phyloP scores from a whole-genome alignment of 176 grass and related monocot species.

The Bothriochloa decipiens region DNA sequence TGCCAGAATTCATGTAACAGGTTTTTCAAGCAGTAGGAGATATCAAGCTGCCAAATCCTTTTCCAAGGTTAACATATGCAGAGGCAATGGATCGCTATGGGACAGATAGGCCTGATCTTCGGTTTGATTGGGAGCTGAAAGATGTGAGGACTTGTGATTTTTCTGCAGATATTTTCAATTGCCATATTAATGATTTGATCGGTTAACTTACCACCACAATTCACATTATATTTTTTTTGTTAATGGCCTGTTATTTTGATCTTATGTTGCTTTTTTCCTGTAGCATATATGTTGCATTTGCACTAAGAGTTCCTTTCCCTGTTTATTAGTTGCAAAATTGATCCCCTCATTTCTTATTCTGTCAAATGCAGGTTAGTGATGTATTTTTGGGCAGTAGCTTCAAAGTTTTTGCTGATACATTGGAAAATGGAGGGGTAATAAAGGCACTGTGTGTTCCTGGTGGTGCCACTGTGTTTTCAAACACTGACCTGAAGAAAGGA shows the following conservation, averaged over 20 bases:
- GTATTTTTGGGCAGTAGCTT: slow-evolving; percentile 70
- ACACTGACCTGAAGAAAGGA: slow-evolving; percentile 96
- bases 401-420: slow-evolving; percentile 90
- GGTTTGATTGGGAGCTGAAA: slow-evolving; percentile 87
- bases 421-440: slow-evolving; percentile 75
- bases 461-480: slow-evolving; percentile 82
- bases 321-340: slow-evolving; percentile 17
- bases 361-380: slow-evolving; percentile 73
- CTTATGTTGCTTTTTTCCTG: background rate
- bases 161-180: slow-evolving; percentile 31
- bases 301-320: background rate
- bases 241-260: background rate
- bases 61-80: slow-evolving; percentile 81
- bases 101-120: slow-evolving; percentile 95
- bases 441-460: slow-evolving; percentile 80
- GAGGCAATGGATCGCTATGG: slow-evolving; percentile 91
- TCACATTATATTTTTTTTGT: slow-evolving; percentile 10
- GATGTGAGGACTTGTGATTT: slow-evolving; percentile 67
- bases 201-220: slow-evolving; percentile 14
- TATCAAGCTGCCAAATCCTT: slow-evolving; percentile 84
- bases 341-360: slow-evolving; percentile 26
- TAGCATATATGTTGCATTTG: slow-evolving; percentile 13
- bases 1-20: slow-evolving; percentile 53
- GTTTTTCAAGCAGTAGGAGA: slow-evolving; percentile 78
- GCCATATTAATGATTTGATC: slow-evolving; percentile 3